Evolutionary conservation across 2,329 filamentous ascomycete genomes (phyloP).

Genomic region (Epicoccum sorghinum): DNA sequence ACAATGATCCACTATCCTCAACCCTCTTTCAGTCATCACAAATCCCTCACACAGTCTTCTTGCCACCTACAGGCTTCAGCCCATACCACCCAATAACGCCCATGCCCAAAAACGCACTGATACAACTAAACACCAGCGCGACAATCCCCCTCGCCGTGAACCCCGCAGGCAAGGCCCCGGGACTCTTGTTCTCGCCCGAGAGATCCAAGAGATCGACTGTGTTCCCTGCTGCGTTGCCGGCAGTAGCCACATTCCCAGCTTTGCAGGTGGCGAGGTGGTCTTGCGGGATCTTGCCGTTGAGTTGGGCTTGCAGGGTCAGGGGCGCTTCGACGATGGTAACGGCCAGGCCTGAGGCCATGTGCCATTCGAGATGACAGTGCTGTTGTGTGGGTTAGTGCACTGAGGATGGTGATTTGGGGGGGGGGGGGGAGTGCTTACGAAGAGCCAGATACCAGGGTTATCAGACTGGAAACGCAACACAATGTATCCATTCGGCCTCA

Average conservation of each 20-base stretch:
- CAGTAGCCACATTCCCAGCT: conserved; percentile 56
- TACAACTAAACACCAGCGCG: conserved; percentile 73
- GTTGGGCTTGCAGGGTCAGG: conserved; percentile 62
- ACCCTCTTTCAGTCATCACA: background rate
- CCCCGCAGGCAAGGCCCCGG: conserved; percentile 66
- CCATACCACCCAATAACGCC: conserved; percentile 72
- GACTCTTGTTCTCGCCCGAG: conserved; percentile 58
- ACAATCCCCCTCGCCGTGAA: conserved; percentile 75
- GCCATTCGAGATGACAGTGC: conserved; percentile 48
- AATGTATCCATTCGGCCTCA: conserved; percentile 60
- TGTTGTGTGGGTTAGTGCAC: background rate
- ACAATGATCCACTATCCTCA: background rate
- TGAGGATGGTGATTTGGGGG: background rate
- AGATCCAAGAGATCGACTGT: conserved; percentile 65
- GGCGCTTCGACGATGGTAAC: conserved; percentile 60
- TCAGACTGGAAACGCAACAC: conserved; percentile 62
- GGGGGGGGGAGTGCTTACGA: conserved; percentile 14
- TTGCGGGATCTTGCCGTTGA: conserved; percentile 63
- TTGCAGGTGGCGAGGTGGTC: conserved; percentile 67
- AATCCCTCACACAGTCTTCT: background rate
- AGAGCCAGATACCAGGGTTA: conserved; percentile 52
- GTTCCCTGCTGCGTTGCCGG: conserved; percentile 79
- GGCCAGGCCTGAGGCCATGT: conserved; percentile 55
- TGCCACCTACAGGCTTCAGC: conserved; percentile 43
- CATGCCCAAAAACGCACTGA: conserved; percentile 73